A percentile compares a stretch with the other conserved stretches of the same genome.
phyloP scores from a whole-genome alignment of 345 rosid genomes.

The Moricandia arvensis region DNA sequence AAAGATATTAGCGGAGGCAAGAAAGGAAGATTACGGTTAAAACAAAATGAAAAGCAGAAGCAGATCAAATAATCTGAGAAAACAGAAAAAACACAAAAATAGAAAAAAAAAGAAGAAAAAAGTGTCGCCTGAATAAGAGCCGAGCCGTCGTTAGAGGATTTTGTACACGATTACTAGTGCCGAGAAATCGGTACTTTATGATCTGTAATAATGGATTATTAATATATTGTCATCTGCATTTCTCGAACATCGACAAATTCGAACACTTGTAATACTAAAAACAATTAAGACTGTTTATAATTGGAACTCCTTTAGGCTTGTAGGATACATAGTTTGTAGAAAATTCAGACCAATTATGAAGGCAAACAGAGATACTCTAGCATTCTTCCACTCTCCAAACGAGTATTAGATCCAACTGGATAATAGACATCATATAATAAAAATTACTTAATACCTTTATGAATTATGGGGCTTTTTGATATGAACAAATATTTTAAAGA shows the following conservation, averaged over 20 bases:
- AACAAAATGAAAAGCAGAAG: not conserved
- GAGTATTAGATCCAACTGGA: not conserved
- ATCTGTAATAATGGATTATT: not conserved
- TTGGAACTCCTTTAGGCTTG: not conserved
- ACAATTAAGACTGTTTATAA: not conserved
- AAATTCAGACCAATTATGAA: not conserved
- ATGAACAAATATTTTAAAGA: not conserved
- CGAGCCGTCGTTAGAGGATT: not conserved
- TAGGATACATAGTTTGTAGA: not conserved
- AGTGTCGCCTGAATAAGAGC: constrained; percentile 13
- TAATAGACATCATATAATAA: not conserved
- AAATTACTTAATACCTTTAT: not conserved
- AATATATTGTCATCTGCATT: not conserved
- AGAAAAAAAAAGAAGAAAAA: not conserved
- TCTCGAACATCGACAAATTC: not conserved
- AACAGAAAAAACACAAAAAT: not conserved
- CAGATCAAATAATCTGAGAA: not conserved
- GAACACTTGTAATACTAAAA: not conserved
- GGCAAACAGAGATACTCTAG: constrained; percentile 1
- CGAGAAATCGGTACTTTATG: not conserved
- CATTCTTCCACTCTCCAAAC: constrained; percentile 1
- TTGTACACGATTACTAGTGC: not conserved
- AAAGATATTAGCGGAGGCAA: not conserved
- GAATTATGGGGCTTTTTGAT: not conserved
- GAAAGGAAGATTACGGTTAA: not conserved